Evolutionary conservation across 2,329 filamentous ascomycete species (phyloP).

Genomic region (Hymenoscyphus fraxineus): DNA sequence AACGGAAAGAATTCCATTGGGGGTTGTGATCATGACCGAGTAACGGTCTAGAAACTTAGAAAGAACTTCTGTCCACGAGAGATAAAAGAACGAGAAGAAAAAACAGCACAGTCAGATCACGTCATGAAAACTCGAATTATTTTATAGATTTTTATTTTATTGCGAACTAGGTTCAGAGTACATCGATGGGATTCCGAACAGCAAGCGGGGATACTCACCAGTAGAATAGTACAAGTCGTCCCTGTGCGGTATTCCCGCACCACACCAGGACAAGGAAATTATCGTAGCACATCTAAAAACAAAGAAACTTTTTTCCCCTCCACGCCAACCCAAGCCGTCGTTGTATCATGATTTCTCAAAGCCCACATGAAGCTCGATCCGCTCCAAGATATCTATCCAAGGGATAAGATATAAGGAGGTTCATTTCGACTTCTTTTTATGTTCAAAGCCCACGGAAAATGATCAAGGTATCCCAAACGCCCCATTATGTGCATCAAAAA

Average conservation of each 20-base stretch:
- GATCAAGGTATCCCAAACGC: conserved; percentile 29
- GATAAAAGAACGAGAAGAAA: too few relatives aligned
- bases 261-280: background rate
- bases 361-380: conserved; percentile 34
- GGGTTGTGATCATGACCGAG: too few relatives aligned
- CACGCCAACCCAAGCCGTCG: conserved; percentile 1
- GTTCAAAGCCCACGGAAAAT: conserved; percentile 32
- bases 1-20: too few relatives aligned
- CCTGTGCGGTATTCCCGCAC: background rate
- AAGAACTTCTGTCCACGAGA: too few relatives aligned
- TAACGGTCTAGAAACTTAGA: too few relatives aligned
- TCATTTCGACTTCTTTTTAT: conserved; percentile 34
- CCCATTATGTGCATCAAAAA: conserved; percentile 31
- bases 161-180: background rate
- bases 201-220: conserved; percentile 1
- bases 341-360: conserved; percentile 22
- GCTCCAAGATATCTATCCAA: conserved; percentile 27
- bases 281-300: conserved; percentile 1
- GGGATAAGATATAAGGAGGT: conserved; percentile 30
- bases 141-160: background rate
- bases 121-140: background rate
- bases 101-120: too few relatives aligned
- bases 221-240: background rate
- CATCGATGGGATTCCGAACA: background rate
- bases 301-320: conserved; percentile 22